Conservation (phyloP, 2,329 filamentous ascomycete species). For the Aureobasidium musti region DNA sequence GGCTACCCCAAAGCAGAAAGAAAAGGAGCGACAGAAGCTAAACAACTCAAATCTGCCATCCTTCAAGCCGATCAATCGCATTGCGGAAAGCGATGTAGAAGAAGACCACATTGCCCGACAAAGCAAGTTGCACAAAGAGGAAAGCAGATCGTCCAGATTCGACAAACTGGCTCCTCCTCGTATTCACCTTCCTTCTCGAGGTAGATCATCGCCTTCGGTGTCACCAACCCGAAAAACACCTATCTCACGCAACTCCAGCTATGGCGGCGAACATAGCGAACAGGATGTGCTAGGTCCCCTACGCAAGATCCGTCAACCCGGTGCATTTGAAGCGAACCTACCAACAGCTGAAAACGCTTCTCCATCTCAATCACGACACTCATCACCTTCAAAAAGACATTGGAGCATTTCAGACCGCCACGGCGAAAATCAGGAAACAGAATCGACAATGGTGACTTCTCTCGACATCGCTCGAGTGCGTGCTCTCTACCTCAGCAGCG, state of each 20-base stretch:
- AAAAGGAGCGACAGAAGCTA: slow-evolving; percentile 46
- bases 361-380: neutral
- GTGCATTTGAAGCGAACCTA: neutral
- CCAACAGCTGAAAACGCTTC: neutral
- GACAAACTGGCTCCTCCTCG: slow-evolving; percentile 52
- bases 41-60: slow-evolving; percentile 52
- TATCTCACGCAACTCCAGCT: slow-evolving; percentile 9
- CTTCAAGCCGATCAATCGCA: slow-evolving; percentile 51
- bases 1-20: slow-evolving; percentile 33
- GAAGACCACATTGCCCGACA: slow-evolving; percentile 49
- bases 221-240: slow-evolving; percentile 7
- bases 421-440: slow-evolving; percentile 43
- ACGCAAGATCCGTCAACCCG: slow-evolving; percentile 18
- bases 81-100: slow-evolving; percentile 37
- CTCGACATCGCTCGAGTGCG: slow-evolving; percentile 80
- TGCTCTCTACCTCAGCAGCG: slow-evolving; percentile 75
- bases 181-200: slow-evolving; percentile 45
- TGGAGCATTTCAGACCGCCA: slow-evolving; percentile 62
- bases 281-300: neutral
- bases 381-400: slow-evolving; percentile 47
- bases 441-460: slow-evolving; percentile 42
- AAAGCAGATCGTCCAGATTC: slow-evolving; percentile 47
- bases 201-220: neutral
- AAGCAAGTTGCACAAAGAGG: slow-evolving; percentile 43
- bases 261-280: neutral